These are phyloP conservation scores for Alnus glutinosa DNA, from an alignment of 306 rosid genomes.

Conservation along the genomic window DNA sequence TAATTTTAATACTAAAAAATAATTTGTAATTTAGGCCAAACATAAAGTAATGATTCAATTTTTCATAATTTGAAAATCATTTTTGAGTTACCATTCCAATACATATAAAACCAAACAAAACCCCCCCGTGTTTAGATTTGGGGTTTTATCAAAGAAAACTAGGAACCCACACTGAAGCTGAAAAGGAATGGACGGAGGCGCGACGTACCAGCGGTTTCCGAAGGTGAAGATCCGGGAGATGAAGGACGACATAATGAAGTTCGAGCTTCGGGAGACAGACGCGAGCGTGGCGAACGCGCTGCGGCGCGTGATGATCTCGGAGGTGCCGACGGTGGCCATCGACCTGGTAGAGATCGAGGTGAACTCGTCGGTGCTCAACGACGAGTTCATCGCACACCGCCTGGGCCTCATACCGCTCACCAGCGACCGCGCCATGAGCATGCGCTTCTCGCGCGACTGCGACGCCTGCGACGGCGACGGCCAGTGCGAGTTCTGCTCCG, in stretches of 20 bases:
- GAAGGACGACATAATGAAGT: slow-evolving; percentile 65
- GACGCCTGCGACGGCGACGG: slow-evolving; percentile 98
- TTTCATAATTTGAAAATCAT: too few species aligned
- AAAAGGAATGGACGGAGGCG: slow-evolving; percentile 46
- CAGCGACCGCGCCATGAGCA: slow-evolving; percentile 87
- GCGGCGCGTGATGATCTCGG: slow-evolving; percentile 96
- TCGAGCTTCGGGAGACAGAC: slow-evolving; percentile 93
- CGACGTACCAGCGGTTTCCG: slow-evolving; percentile 84
- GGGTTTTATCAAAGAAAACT: too few species aligned
- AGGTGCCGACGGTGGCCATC: slow-evolving; percentile 90
- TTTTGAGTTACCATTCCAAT: neutral
- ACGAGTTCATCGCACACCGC: slow-evolving; percentile 97
- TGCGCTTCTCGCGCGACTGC: slow-evolving; percentile 99
- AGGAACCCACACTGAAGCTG: too few species aligned
- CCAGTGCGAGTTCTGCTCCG: slow-evolving; percentile 97
- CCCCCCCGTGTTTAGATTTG: neutral
- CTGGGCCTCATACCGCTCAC: slow-evolving; percentile 87
- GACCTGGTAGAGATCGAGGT: slow-evolving; percentile 93
- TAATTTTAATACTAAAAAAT: too few species aligned
- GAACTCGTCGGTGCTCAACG: slow-evolving; percentile 92
- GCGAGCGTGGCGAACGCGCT: slow-evolving; percentile 90
- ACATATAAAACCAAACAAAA: neutral
- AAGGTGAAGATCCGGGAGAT: slow-evolving; percentile 81
- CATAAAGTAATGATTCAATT: too few species aligned
- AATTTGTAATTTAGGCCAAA: too few species aligned